Evolutionary conservation across 805 yeast species (phyloP), one percentile per base, ranked within the genome.

Genomic region (Lipomyces yamadae): DNA sequence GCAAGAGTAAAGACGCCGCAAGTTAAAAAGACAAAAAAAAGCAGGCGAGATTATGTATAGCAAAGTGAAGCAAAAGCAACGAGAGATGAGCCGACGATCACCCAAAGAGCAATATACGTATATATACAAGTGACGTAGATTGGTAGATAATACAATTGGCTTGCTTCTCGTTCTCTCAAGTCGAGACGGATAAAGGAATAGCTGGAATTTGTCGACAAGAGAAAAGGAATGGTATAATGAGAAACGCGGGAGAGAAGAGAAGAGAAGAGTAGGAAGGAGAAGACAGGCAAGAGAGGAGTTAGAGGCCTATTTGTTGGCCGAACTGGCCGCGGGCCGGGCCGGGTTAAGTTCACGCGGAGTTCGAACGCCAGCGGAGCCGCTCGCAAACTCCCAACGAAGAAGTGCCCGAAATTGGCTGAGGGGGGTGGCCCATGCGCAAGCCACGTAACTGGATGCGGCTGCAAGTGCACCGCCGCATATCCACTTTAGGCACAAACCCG

Each of bases 381-480:
- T 42, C 48, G 24, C 48, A 24, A 61, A 58, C 58, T 58, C 64
- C 64, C 58, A 61, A 33, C 52, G 29, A 24, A 24, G 45, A n/a
- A n/a, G n/a, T n/a, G n/a, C 13, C 55, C 63, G 59, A 11, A 32
- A 55, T 61, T 33, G 59, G 63, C 32, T 15, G 7, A 13, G 7
- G 24, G 42, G 2, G 48, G 48, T 42, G 48, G 48, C 18, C n/a
- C 48, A 42, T 42, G 48, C 48, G 48, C 6, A 3, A 10, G 5
- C 3, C 2, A 24, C 39, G 48, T 42, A n/a, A 42, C 48, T n/a
- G 48, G 48, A 42, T 42, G 48, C 48, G 48, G 48, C 48, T 42
- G 15, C 33, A 61, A 58, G 56, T 58, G 63, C 63, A 61, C 63
- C 56, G 56, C 15, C 42, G 59, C 59, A 32, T 34, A 33, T 30